Conservation (phyloP, 371 early-diverging fungal genomes). For the Choanephora cucurbitarum region DNA sequence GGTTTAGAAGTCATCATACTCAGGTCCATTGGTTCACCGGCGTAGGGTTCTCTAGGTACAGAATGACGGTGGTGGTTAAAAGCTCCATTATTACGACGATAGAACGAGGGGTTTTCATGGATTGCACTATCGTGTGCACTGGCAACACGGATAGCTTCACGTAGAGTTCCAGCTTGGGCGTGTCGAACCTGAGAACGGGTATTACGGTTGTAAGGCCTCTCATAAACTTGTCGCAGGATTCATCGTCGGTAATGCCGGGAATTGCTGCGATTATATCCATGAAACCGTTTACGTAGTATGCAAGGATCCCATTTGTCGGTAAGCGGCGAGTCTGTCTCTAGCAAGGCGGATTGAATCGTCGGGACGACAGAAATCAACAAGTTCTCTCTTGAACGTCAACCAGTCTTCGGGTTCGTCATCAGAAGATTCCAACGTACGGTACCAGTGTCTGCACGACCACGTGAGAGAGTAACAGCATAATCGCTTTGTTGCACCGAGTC, state of each 20-base stretch:
- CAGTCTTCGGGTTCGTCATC: background rate
- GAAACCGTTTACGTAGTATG: too few relatives aligned
- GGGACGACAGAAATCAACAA: constrained; percentile 4
- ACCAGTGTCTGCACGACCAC: constrained; percentile 6
- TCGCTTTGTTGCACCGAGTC: too few relatives aligned
- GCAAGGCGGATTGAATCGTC: background rate
- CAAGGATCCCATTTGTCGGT: background rate
- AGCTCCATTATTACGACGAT: too few relatives aligned
- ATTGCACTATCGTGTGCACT: too few relatives aligned
- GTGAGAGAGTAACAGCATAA: background rate
- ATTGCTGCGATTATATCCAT: background rate
- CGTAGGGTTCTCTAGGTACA: background rate
- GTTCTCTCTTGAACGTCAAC: too few relatives aligned
- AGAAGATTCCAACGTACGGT: background rate
- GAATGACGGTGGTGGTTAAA: background rate
- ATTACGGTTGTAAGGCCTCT: background rate
- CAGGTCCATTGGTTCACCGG: too few relatives aligned
- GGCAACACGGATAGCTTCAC: background rate
- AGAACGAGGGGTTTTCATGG: too few relatives aligned
- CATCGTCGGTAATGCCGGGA: background rate
- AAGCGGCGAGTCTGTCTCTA: background rate
- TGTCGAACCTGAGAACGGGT: background rate
- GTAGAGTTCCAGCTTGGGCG: background rate
- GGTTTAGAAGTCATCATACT: too few relatives aligned
- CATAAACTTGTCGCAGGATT: background rate